These are phyloP conservation scores for Ustilago hordei DNA, from an alignment of 1,284 basidiomycete species.

Conservation along the genomic window DNA sequence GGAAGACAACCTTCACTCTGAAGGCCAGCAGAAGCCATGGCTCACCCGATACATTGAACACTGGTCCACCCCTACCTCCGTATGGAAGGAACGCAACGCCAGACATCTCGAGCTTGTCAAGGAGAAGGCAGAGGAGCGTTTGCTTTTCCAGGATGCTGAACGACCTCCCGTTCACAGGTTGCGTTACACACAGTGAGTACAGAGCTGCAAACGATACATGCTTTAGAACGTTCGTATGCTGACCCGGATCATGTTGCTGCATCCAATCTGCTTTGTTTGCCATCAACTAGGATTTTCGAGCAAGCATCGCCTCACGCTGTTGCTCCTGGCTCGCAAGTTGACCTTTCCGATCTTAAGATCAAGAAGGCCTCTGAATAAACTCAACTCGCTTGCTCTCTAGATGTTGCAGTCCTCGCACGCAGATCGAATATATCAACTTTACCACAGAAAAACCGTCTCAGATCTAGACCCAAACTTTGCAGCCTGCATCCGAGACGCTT, in stretches of 20 bases:
- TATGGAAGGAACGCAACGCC: conserved; percentile 56
- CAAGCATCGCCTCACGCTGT: conserved; percentile 63
- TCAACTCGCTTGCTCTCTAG: background rate
- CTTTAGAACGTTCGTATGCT: background rate
- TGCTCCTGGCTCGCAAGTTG: conserved; percentile 52
- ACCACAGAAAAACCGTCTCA: background rate
- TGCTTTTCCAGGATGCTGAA: conserved; percentile 63
- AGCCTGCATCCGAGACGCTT: background rate
- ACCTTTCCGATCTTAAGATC: conserved; percentile 64
- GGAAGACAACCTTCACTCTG: conserved; percentile 50
- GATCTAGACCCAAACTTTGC: background rate
- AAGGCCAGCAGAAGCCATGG: conserved; percentile 53
- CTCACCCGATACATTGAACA: conserved; percentile 63
- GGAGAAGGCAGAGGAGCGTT: conserved; percentile 57
- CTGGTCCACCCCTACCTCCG: conserved; percentile 47
- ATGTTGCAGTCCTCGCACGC: conserved; percentile 3
- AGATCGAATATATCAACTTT: conserved; percentile 26
- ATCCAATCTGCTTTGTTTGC: background rate
- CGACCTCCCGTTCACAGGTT: conserved; percentile 60
- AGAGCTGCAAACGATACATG: background rate
- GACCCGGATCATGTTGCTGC: background rate
- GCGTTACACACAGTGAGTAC: conserved; percentile 56
- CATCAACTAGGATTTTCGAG: conserved; percentile 53
- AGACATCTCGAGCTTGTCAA: conserved; percentile 53
- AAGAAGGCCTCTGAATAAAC: conserved; percentile 53